Evolutionary conservation across 2,329 filamentous ascomycete genomes (phyloP).

Genomic region (Diaporthe capsici): DNA sequence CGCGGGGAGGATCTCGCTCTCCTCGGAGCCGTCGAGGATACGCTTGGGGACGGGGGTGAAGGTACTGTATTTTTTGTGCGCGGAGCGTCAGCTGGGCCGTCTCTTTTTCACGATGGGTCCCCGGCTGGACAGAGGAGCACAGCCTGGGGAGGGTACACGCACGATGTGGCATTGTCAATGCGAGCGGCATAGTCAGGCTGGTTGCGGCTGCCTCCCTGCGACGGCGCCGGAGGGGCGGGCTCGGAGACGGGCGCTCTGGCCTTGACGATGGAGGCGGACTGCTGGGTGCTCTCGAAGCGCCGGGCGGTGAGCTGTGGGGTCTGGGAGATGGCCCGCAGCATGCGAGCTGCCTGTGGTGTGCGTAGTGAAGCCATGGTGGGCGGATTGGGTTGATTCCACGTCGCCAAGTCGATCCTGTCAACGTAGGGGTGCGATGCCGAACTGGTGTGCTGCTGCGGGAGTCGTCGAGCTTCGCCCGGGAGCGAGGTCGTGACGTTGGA

Average conservation of each 20-base stretch:
- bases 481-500: conserved; percentile 37
- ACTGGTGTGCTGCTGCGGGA: conserved; percentile 29
- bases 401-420: conserved; percentile 29
- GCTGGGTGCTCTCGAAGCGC: conserved; percentile 67
- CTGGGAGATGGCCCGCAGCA: conserved; percentile 63
- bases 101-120: background rate
- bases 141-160: conserved; percentile 53
- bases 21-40: conserved; percentile 92
- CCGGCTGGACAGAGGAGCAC: background rate
- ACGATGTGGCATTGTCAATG: conserved; percentile 94
- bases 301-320: conserved; percentile 61
- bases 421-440: conserved; percentile 31
- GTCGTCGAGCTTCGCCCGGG: conserved; percentile 26
- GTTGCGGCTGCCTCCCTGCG: conserved; percentile 63
- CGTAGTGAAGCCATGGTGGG: conserved; percentile 76
- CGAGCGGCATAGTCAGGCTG: conserved; percentile 85
- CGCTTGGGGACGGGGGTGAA: conserved; percentile 93
- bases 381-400: conserved; percentile 45
- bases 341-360: conserved; percentile 64
- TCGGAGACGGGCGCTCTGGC: conserved; percentile 44
- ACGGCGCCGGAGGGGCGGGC: conserved; percentile 55
- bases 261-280: conserved; percentile 55
- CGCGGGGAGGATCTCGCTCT: conserved; percentile 80
- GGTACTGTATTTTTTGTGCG: conserved; percentile 68
- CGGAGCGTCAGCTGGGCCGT: conserved; percentile 35